Evolutionary conservation across 352 stramenopile species (phyloP), one percentile per base, ranked within the genome.

Genomic region (Hyaloperonospora arabidopsidis): DNA sequence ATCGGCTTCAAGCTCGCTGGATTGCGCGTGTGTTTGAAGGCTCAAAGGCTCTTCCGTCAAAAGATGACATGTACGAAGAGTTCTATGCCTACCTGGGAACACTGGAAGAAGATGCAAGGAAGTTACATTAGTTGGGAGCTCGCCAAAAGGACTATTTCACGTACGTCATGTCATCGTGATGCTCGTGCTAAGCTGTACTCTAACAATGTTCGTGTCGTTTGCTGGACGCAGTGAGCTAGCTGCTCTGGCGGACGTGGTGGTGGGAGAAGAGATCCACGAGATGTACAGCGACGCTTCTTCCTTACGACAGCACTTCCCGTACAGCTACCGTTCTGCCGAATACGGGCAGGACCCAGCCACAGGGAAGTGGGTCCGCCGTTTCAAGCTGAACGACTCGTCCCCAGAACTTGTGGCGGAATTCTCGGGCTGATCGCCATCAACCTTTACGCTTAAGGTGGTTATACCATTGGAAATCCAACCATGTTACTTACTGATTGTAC

Each of bases 1-100:
- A 89, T 49, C 77, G 89, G 57, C 59, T 89, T n/a, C 81, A 92
- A 56, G 66, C 65, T 51, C 79, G 79, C 54, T 89, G 79, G 81
- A 67, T 81, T 18, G 71, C 76, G 1, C 61, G 59, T 5, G 77
- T 92, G 15, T 92, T 87, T 56, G 43, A 45, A 34, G 72, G 68
- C 6, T 59, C 48, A 1, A 36, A 40, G 13, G 1, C 53, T 18
- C 66, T 92, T 32, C 76, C 81, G 12, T 70, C 77, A 15, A 84
- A 84, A 49, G 61, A 85, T 45, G 63, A 76, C 14, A 89, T 92
- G 81, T 87, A 87, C 44, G 61, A 72, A 10, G 64, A 80, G 29
- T 84, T 88, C 32, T 70, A 73, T 17, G 57, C 69, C 0, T 70
- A 84, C 29, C 34, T 86, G 0, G 36, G 55, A 13, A 52, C 67